phyloP scores from a whole-genome alignment of 2,329 filamentous ascomycete species.

The Chaetomium olivaceum region DNA sequence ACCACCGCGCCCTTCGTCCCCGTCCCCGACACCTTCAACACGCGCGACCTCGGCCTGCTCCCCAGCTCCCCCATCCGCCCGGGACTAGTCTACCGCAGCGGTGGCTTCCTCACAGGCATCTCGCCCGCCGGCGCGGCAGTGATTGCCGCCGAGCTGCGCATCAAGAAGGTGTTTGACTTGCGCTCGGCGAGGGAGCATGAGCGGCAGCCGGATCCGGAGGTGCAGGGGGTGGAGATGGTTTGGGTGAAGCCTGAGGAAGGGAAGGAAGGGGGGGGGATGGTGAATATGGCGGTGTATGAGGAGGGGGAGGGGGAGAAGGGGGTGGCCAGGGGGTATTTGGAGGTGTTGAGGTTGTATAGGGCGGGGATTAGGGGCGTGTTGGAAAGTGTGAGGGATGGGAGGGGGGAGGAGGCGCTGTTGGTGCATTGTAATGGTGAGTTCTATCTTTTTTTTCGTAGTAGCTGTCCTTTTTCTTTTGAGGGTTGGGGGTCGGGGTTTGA shows the following conservation, averaged over 20 bases:
- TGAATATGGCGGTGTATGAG: slow-evolving; percentile 46
- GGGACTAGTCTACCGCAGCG: slow-evolving; percentile 50
- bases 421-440: slow-evolving; percentile 57
- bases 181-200: slow-evolving; percentile 48
- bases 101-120: slow-evolving; percentile 41
- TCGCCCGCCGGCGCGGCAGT: slow-evolving; percentile 41
- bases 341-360: slow-evolving; percentile 46
- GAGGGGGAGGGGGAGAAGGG: slow-evolving; percentile 47
- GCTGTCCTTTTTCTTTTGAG: background rate
- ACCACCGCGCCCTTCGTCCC: slow-evolving; percentile 49
- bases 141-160: slow-evolving; percentile 41
- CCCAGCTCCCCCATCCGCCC: slow-evolving; percentile 41
- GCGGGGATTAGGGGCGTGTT: slow-evolving; percentile 47
- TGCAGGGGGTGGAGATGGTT: slow-evolving; percentile 48
- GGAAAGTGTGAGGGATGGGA: slow-evolving; percentile 49
- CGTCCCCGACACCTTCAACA: slow-evolving; percentile 52
- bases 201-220: slow-evolving; percentile 45
- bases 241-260: slow-evolving; percentile 45
- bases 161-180: slow-evolving; percentile 53
- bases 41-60: slow-evolving; percentile 52
- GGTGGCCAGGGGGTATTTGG: slow-evolving; percentile 50
- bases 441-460: background rate
- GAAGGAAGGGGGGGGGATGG: no score
- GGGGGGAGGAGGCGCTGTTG: slow-evolving; percentile 46
- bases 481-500: background rate